Conservation (phyloP, 345 rosid genomes). For the Arabis hirsuta region DNA sequence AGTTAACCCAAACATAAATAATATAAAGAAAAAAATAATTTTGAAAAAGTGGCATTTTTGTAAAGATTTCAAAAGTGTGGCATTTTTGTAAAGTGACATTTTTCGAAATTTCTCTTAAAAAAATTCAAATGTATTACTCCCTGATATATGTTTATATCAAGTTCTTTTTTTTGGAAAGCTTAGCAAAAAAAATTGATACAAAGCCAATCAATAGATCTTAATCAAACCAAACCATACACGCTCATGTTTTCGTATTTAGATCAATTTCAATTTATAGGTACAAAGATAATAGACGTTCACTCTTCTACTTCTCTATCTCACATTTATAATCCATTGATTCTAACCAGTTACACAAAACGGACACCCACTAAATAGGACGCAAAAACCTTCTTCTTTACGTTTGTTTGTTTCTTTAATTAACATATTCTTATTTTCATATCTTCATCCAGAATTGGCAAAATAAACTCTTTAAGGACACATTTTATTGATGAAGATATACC, state of each 20-base stretch:
- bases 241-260: background rate
- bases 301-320: background rate
- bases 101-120: too few relatives aligned
- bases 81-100: too few relatives aligned
- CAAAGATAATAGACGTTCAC: background rate
- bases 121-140: too few relatives aligned
- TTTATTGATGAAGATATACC: too few relatives aligned
- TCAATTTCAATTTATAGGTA: background rate
- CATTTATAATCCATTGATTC: background rate
- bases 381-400: constrained; percentile 9
- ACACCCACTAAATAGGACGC: constrained; percentile 7
- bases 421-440: constrained; percentile 7
- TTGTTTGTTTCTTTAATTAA: constrained; percentile 6
- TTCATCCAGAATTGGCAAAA: constrained; percentile 16
- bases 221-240: background rate
- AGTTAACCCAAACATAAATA: too few relatives aligned
- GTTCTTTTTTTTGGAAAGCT: too few relatives aligned
- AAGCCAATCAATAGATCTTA: background rate
- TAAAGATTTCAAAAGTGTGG: too few relatives aligned
- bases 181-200: too few relatives aligned
- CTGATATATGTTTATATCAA: too few relatives aligned
- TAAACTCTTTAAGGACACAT: background rate
- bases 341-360: constrained; percentile 13
- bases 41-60: too few relatives aligned
- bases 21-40: too few relatives aligned